These are phyloP conservation scores for Beta macrorhiza DNA, from an alignment of 179 eudicot species.

Conservation along the genomic window DNA sequence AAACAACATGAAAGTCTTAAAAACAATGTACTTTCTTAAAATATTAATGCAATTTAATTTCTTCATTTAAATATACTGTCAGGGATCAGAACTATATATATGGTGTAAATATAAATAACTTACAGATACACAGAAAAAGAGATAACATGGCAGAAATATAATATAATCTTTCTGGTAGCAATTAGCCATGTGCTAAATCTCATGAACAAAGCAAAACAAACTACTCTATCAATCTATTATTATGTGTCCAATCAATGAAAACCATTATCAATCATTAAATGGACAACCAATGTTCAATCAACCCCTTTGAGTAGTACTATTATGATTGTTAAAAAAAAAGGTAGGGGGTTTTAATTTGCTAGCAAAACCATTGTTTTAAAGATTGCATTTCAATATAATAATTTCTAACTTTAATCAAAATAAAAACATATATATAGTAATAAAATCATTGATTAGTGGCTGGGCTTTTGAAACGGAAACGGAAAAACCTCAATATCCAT, in stretches of 20 bases:
- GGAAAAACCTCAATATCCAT: too few species aligned
- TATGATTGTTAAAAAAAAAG: background rate
- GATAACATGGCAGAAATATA: background rate
- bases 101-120: background rate
- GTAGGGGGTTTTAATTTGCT: too few species aligned
- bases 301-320: background rate
- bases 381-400: too few species aligned
- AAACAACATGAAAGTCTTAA: constrained; percentile 14
- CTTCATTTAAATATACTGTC: constrained; percentile 17
- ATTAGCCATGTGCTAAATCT: background rate
- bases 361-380: too few species aligned
- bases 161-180: background rate
- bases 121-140: constrained; percentile 8
- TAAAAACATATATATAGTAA: too few species aligned
- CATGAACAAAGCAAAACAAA: background rate
- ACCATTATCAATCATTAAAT: background rate
- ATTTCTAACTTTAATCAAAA: too few species aligned
- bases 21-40: background rate
- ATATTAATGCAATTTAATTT: background rate
- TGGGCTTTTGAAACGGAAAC: background rate
- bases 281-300: background rate
- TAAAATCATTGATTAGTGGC: background rate
- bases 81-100: constrained; percentile 10
- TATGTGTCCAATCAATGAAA: background rate
- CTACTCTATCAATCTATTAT: background rate